Evolutionary conservation across 768 basidiomycete species (phyloP).

Genomic region (Suillus occidentalis): DNA sequence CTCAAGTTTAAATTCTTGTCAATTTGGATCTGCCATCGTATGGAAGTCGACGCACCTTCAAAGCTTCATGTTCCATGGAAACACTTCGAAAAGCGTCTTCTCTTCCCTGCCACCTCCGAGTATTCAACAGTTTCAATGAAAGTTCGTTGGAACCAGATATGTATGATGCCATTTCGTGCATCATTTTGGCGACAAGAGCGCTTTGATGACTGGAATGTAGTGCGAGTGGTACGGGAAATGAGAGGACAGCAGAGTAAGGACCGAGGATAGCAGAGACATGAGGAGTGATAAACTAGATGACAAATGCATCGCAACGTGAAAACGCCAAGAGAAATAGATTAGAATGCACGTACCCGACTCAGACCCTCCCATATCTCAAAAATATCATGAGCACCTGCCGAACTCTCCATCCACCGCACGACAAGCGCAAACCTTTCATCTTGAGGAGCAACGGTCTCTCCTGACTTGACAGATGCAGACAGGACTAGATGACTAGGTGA

Average conservation of each 20-base stretch:
- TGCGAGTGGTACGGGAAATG: conserved; percentile 58
- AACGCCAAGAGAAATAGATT: background rate
- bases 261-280: conserved; percentile 54
- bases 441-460: background rate
- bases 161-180: conserved; percentile 59
- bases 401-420: conserved; percentile 15
- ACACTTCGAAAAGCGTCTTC: too few relatives aligned
- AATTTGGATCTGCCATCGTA: background rate
- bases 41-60: conserved; percentile 49
- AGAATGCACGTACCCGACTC: conserved; percentile 43
- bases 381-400: conserved; percentile 57
- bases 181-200: conserved; percentile 8
- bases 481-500: too few relatives aligned
- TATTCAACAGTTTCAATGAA: conserved; percentile 60
- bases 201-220: conserved; percentile 63
- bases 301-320: conserved; percentile 24
- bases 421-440: conserved; percentile 38
- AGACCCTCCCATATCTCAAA: conserved; percentile 61
- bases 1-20: conserved; percentile 33
- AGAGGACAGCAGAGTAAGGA: conserved; percentile 62
- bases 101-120: conserved; percentile 10
- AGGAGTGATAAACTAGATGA: conserved; percentile 39
- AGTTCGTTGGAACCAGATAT: conserved; percentile 63
- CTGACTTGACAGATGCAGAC: too few relatives aligned
- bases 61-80: too few relatives aligned